Conservation (phyloP, 306 rosid genomes). For the Sicyos baderoa region DNA sequence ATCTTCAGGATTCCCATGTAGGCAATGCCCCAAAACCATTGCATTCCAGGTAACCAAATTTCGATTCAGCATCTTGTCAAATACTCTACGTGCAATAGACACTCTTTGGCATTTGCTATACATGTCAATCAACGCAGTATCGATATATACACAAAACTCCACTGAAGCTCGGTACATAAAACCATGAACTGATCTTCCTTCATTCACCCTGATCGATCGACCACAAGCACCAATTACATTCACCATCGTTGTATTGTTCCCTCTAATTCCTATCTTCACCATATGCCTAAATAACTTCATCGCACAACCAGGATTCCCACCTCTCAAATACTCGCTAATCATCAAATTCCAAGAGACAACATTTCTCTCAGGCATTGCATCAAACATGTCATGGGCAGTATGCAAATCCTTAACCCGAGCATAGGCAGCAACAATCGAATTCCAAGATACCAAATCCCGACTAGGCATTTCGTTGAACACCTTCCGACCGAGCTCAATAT, state of each 20-base stretch:
- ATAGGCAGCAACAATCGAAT: constrained; percentile 41
- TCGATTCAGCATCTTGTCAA: constrained; percentile 31
- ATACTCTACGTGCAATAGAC: constrained; percentile 33
- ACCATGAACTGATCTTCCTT: constrained; percentile 73
- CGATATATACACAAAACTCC: constrained; percentile 32
- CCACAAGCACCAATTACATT: constrained; percentile 48
- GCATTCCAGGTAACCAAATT: constrained; percentile 64
- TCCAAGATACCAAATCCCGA: constrained; percentile 60
- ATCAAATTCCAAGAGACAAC: constrained; percentile 57
- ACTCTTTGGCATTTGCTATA: constrained; percentile 55
- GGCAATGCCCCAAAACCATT: constrained; percentile 65
- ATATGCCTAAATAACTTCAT: constrained; percentile 55
- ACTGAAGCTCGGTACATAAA: constrained; percentile 26
- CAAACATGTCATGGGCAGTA: constrained; percentile 45
- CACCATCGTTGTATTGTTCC: constrained; percentile 45
- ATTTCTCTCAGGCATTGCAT: constrained; percentile 49
- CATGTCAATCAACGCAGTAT: constrained; percentile 62
- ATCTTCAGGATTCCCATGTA: constrained; percentile 50
- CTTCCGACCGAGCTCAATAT: constrained; percentile 31
- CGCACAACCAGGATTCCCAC: constrained; percentile 50
- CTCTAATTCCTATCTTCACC: constrained; percentile 40
- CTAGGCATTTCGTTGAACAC: constrained; percentile 40
- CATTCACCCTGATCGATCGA: constrained; percentile 47
- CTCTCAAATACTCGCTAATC: constrained; percentile 49
- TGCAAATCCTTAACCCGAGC: constrained; percentile 30